A percentile compares a stretch with the other conserved stretches of the same genome.
These are phyloP conservation scores for Xylariomycetidae sp. DNA, from an alignment of 2,329 filamentous ascomycete genomes.

Conservation along the genomic window DNA sequence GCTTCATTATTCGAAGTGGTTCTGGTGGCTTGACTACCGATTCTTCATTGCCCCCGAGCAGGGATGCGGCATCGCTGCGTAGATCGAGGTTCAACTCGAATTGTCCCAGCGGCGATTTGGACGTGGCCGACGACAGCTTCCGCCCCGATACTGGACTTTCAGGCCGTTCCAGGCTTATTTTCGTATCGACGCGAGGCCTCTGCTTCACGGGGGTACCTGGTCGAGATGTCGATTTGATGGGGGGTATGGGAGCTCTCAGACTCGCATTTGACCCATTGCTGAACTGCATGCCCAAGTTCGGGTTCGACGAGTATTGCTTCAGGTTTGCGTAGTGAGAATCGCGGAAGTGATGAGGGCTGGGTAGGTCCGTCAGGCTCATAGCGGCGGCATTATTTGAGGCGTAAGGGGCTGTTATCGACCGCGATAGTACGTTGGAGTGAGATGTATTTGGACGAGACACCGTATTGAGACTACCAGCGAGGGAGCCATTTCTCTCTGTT, in stretches of 20 bases:
- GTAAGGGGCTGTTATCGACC: constrained; percentile 27
- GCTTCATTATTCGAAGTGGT: constrained; percentile 19
- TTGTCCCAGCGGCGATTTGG: constrained; percentile 36
- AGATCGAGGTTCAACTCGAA: constrained; percentile 32
- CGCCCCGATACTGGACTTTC: no score
- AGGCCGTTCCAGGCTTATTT: no score
- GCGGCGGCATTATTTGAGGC: constrained; percentile 33
- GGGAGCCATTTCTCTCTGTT: constrained; percentile 4
- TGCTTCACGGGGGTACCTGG: constrained; percentile 30
- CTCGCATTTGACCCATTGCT: constrained; percentile 32
- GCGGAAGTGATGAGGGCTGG: constrained; percentile 14
- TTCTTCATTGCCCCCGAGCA: constrained; percentile 28
- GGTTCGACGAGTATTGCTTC: constrained; percentile 21
- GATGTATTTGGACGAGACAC: constrained; percentile 36
- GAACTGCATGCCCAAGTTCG: constrained; percentile 29
- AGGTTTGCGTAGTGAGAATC: constrained; percentile 21
- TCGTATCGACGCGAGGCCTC: constrained; percentile 41
- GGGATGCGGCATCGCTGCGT: constrained; percentile 20
- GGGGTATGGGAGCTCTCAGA: constrained; percentile 26
- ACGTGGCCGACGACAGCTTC: constrained; percentile 45
- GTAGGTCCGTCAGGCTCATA: constrained; percentile 44
- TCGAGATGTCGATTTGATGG: constrained; percentile 25
- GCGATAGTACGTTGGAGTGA: constrained; percentile 29
- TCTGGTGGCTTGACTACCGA: constrained; percentile 10
- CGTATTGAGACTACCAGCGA: constrained; percentile 11